Base-by-base conservation (phyloP, 2,329 filamentous ascomycete species). In the Cordyceps cicadae region DNA sequence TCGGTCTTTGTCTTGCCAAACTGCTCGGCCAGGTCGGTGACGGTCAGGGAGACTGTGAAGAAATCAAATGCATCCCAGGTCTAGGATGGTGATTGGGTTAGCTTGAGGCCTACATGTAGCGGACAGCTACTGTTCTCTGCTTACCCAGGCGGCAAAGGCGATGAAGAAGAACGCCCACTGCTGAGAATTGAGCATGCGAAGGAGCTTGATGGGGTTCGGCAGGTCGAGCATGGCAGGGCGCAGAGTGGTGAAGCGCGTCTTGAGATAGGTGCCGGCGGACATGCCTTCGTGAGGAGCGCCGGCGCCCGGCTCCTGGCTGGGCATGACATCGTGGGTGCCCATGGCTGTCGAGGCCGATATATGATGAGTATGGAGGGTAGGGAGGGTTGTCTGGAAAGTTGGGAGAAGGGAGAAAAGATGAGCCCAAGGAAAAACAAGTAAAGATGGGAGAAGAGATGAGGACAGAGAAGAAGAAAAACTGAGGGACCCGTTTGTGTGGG, bases 1-100 rank as follows among this genome's bases (percentile, higher is more conserved):
- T 85, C 81, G 5, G 81, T 78, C 59, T 81, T 82, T 56, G 78
- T 70, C 63, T 76, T 79, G 62, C 71, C 74, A 65, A 87, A 87
- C 1, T 75, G 73, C 58, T 79, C 71, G 41, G 79, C 75, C 15
- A 87, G 74, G 24, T 82, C 76, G 14, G 74, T 79, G 17, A 85
- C 75, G 0, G 82, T 85, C 50, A 87, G 74, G 1, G 81, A 84
- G 29, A 87, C 84, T 51, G 83, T 85, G 70, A 86, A 85, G 74
- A 87, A 87, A 70, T 88, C 85, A 64, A 87, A 87, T 3, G 84
- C 77, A 67, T 87, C 83, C 82, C 82, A 85, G 0, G 80, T 80
- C 81, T 84, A 62, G 43, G 34, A 2, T 29, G 24, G 7, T 26
- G 5, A 12, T 26, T 17, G n/a, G 5, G 45, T 48, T 17, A 24